These are phyloP conservation scores for Heliamphora pulchella DNA, from an alignment of 179 eudicot species.

Conservation along the genomic window DNA sequence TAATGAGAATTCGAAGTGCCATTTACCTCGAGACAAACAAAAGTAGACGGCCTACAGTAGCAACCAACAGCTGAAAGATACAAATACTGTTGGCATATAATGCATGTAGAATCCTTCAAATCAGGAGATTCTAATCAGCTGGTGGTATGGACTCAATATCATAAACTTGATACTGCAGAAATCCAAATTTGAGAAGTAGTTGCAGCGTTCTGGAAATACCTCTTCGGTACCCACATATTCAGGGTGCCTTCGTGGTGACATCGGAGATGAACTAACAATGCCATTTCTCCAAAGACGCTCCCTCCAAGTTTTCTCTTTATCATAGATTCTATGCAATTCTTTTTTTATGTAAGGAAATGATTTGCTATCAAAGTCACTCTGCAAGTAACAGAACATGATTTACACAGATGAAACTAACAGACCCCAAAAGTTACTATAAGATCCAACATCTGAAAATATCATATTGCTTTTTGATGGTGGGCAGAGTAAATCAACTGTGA, in stretches of 20 bases:
- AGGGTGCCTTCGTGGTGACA: conserved; percentile 73
- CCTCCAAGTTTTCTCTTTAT: conserved; percentile 72
- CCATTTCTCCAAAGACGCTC: conserved; percentile 91
- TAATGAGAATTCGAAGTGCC: conserved; percentile 1
- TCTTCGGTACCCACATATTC: conserved; percentile 85
- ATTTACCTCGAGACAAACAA: conserved; percentile 89
- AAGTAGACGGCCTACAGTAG: conserved; percentile 72
- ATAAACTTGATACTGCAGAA: conserved; percentile 11
- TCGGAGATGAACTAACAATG: conserved; percentile 56
- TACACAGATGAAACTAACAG: conserved; percentile 13
- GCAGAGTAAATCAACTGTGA: conserved; percentile 6
- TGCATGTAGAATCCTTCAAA: conserved; percentile 85
- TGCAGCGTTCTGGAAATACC: conserved; percentile 35
- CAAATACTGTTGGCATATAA: conserved; percentile 86
- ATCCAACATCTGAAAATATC: too few relatives aligned
- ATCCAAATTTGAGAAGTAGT: conserved; percentile 1
- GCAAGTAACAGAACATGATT: conserved; percentile 26
- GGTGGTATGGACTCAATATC: background rate
- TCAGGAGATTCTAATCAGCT: conserved; percentile 18
- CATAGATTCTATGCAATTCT: conserved; percentile 64
- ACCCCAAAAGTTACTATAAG: background rate
- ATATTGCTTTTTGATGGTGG: background rate
- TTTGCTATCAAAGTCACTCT: conserved; percentile 67
- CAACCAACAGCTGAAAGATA: conserved; percentile 94
- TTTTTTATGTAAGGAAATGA: conserved; percentile 60